Conservation (phyloP, 2,329 filamentous ascomycete genomes). For the Botrytis fabae region DNA sequence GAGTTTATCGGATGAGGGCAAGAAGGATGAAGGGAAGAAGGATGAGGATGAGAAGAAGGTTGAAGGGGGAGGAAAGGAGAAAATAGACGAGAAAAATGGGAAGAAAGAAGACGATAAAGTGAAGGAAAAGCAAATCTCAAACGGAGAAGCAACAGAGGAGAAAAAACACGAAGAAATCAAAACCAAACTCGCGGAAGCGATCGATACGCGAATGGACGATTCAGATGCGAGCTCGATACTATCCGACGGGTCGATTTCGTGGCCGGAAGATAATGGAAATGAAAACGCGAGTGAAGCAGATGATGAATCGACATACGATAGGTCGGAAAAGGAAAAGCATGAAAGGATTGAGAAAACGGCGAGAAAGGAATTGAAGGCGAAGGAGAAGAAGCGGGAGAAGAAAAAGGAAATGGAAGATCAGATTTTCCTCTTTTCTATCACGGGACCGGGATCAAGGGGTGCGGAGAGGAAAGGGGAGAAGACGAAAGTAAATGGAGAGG, state of each 20-base stretch:
- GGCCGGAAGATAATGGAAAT: background rate
- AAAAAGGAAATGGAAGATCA: constrained; percentile 28
- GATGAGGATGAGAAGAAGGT: constrained; percentile 23
- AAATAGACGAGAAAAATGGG: constrained; percentile 25
- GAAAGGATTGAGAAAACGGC: background rate
- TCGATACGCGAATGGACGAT: background rate
- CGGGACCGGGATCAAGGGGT: background rate
- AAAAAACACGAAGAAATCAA: constrained; percentile 22
- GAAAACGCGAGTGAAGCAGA: background rate
- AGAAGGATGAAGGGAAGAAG: constrained; percentile 27
- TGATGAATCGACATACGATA: background rate
- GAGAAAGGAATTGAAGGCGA: constrained; percentile 9
- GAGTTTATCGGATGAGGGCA: constrained; percentile 47
- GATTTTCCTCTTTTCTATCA: constrained; percentile 36
- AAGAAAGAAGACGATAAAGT: constrained; percentile 28
- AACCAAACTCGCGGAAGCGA: constrained; percentile 15
- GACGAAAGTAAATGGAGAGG: background rate
- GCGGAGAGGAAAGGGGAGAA: background rate
- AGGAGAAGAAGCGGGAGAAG: constrained; percentile 24
- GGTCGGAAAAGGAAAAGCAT: background rate
- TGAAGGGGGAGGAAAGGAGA: background rate
- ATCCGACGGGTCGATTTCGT: constrained; percentile 9
- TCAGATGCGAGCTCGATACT: constrained; percentile 9
- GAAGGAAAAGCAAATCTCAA: background rate
- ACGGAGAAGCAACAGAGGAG: constrained; percentile 12